These are phyloP conservation scores for Tephrocybe sp. DNA, from an alignment of 768 basidiomycete species.

Conservation along the genomic window DNA sequence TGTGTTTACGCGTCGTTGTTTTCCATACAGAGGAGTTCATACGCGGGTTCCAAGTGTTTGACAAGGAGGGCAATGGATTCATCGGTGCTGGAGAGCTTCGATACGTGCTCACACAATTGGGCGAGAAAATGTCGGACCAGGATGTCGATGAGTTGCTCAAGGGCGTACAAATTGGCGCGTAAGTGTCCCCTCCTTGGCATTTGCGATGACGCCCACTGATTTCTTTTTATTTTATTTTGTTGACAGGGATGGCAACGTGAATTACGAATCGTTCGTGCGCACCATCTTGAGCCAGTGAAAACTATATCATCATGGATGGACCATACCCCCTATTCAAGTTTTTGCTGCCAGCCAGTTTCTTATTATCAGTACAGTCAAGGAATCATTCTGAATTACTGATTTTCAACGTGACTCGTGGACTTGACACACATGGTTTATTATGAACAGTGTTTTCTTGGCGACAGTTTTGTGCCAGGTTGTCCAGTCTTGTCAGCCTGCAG, in stretches of 20 bases:
- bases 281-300: conserved; percentile 84
- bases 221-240: background rate
- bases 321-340: conserved; percentile 3
- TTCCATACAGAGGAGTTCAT: conserved; percentile 86
- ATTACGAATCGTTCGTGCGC: conserved; percentile 96
- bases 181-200: conserved; percentile 30
- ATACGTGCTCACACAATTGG: conserved; percentile 92
- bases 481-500: background rate
- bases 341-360: conserved; percentile 5
- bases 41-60: conserved; percentile 98
- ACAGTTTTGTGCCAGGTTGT: background rate
- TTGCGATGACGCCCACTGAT: background rate
- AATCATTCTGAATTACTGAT: background rate
- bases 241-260: conserved; percentile 95
- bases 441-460: background rate
- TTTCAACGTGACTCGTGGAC: background rate
- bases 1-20: conserved; percentile 1
- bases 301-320: background rate
- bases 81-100: conserved; percentile 90
- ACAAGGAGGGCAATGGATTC: conserved; percentile 91
- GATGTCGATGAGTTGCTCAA: conserved; percentile 98
- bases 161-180: conserved; percentile 90
- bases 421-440: background rate
- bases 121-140: conserved; percentile 97
- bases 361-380: background rate